Percentiles rank a stretch among this genome's conserved stretches.
These are phyloP conservation scores for Cladosporium oxysporum DNA, from an alignment of 2,329 filamentous ascomycete species.

Conservation along the genomic window DNA sequence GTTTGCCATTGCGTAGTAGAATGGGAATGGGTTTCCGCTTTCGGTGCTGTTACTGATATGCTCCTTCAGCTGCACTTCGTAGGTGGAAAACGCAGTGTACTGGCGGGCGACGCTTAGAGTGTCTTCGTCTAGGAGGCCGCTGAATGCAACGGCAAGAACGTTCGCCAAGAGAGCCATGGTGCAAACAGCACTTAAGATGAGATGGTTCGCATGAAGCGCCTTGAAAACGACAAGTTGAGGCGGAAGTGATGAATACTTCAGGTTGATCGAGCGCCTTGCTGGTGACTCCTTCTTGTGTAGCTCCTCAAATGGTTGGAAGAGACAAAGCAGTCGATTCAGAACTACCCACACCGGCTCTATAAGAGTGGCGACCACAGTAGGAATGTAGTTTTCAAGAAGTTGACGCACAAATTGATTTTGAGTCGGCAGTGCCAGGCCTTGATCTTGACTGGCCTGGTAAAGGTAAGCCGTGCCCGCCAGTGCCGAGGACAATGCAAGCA, in stretches of 20 bases:
- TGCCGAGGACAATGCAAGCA: not conserved
- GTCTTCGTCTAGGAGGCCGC: slow-evolving; percentile 52
- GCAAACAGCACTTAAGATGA: slow-evolving; percentile 52
- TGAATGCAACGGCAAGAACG: slow-evolving; percentile 54
- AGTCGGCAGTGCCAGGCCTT: slow-evolving; percentile 41
- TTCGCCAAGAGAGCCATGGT: slow-evolving; percentile 53
- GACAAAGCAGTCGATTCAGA: slow-evolving; percentile 54
- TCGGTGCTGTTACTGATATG: not conserved
- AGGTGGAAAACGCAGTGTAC: not conserved
- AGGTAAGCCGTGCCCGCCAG: not conserved
- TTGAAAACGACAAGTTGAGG: slow-evolving; percentile 54
- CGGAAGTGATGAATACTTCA: slow-evolving; percentile 58
- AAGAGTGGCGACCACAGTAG: slow-evolving; percentile 56
- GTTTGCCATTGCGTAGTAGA: slow-evolving; percentile 51
- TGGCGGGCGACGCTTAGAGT: slow-evolving; percentile 24
- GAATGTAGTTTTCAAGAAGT: slow-evolving; percentile 53
- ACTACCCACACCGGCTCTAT: slow-evolving; percentile 61
- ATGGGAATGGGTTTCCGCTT: slow-evolving; percentile 39
- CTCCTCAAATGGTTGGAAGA: slow-evolving; percentile 58
- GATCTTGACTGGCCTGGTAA: not conserved
- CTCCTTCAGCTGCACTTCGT: not conserved
- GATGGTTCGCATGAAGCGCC: slow-evolving; percentile 49
- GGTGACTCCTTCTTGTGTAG: slow-evolving; percentile 46
- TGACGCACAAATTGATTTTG: slow-evolving; percentile 42
- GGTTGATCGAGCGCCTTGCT: slow-evolving; percentile 37